These are phyloP conservation scores for Tetrapisispora namnaoensis DNA, from an alignment of 805 yeast species.

Conservation along the genomic window DNA sequence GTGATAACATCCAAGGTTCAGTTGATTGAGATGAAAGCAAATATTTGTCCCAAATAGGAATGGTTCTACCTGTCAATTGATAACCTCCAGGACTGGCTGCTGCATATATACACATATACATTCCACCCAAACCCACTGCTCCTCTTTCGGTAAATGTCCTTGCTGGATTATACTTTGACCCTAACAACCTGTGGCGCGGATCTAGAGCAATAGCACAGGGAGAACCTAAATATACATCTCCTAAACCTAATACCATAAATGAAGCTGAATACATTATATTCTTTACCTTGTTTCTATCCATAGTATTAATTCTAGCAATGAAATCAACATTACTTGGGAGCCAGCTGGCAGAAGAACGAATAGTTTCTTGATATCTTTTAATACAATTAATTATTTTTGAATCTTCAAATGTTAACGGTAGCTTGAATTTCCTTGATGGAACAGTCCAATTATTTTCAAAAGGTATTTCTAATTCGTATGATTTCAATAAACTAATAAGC, in stretches of 20 bases:
- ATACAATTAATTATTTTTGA: slow-evolving; percentile 82
- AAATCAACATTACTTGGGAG: slow-evolving; percentile 95
- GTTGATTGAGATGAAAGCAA: slow-evolving; percentile 57
- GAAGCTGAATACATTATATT: slow-evolving; percentile 84
- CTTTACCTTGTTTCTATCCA: slow-evolving; percentile 63
- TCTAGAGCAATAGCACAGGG: slow-evolving; percentile 98
- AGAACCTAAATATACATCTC: slow-evolving; percentile 95
- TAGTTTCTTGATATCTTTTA: slow-evolving; percentile 84
- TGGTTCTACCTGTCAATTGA: slow-evolving; percentile 91
- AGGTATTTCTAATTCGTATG: slow-evolving; percentile 66
- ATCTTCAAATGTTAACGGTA: slow-evolving; percentile 97
- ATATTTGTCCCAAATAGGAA: slow-evolving; percentile 96
- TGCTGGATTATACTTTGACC: slow-evolving; percentile 92
- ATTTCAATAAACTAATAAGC: slow-evolving; percentile 53
- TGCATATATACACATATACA: slow-evolving; percentile 97
- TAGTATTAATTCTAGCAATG: slow-evolving; percentile 78
- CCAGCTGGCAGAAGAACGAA: slow-evolving; percentile 93
- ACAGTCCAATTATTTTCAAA: slow-evolving; percentile 78
- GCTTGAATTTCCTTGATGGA: slow-evolving; percentile 66
- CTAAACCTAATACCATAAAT: slow-evolving; percentile 87
- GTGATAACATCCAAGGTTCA: slow-evolving; percentile 83
- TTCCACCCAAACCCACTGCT: slow-evolving; percentile 96
- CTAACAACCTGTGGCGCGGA: slow-evolving; percentile 88
- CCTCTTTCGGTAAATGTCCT: slow-evolving; percentile 95
- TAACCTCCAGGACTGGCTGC: slow-evolving; percentile 99